Base-by-base conservation (phyloP, 2,329 filamentous ascomycete genomes). In the Penicillium thymicola region DNA sequence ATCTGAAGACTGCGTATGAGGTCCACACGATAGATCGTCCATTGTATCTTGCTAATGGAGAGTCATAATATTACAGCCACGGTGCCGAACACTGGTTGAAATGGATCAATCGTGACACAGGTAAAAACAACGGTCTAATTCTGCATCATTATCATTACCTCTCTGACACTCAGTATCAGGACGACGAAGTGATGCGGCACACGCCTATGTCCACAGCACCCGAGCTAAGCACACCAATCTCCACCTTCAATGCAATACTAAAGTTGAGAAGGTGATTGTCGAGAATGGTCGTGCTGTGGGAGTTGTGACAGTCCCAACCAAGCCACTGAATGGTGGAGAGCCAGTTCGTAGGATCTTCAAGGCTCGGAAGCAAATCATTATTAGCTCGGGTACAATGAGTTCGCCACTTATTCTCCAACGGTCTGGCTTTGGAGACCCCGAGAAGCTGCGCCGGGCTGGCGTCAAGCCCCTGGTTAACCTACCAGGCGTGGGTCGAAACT, bases 61-160 rank as follows among this genome's bases (percentile, higher is more conserved):
- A 27, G 9, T 18, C 2, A 18, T 18, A 2, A 13, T 13, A 38
- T 38, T 30, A 34, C 30, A 74, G 72, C 14, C 84, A 86, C 57
- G 89, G 89, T 60, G 89, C 88, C 44, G 88, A 92, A 75, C 89
- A 92, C 62, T 92, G 89, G 89, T 77, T 92, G 54, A 92, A 92
- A 75, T 92, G 89, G 89, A 92, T 92, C 74, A 92, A 92, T 67
- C 82, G 78, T 46, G 75, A 77, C 46, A 75, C 73, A 30, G 84
- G 57, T 84, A 84, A 38, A 25, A 51, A 36, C 1, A 16, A 5
- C 23, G 3, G 5, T n/a, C 4, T 16, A 25, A 7, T 23, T 14
- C n/a, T 10, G 13, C n/a, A 9, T 10, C 14, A 6, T 4, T 14
- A 14, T 34, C 16, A 13, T 44, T 5, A 14, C 36, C n/a, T 59